Evolutionary conservation across 345 rosid genomes (phyloP), one percentile per base, ranked within the genome.

Genomic region (Eucalyptus lansdowneana): DNA sequence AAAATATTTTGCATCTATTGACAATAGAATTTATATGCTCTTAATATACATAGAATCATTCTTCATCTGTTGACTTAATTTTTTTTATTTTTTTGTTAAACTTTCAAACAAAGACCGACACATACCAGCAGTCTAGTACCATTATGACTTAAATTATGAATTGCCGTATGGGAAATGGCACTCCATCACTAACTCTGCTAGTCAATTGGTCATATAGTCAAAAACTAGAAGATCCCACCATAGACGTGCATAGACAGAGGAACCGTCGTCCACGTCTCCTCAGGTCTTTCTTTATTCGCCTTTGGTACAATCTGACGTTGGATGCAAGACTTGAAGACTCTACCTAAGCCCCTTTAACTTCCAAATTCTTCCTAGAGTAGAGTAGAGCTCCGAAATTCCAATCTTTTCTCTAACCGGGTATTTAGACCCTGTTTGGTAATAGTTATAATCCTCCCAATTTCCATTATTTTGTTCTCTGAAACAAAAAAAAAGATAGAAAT

Each of bases 381-480:
- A 53, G 25, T 53, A 17, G 42, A 31, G 80, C 80, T 9, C 7
- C 5, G 22, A n/a, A 31, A 67, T 8, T 69, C 7, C 22, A 31
- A 9, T 69, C 24, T 8, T 16, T 31, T 34, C 37, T 31, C 13
- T 9, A 1, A 31, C 11, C 24, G 24, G 42, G 24, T 16, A 69
- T 31, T 8, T 67, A 50, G 51, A 6, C 51, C 1, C 1, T 50
- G 7, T 50, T 50, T 5, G 51, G 51, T 50, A 50, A 50, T 5
- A 50, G 6, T 50, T 50, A 5, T 50, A 50, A 14, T 50, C 17
- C 51, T 50, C 17, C 15, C 51, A 50, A 50, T 17, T 51, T 53
- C 2, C 8, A 0, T 7, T 53, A 2, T 53, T 53, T 53, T 53
- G 8, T 8, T 17, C 1, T 0, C 2, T 2, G 0, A 3, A 51